phyloP scores from a whole-genome alignment of 306 rosid species.

The Chamaecrista fasciculata region DNA sequence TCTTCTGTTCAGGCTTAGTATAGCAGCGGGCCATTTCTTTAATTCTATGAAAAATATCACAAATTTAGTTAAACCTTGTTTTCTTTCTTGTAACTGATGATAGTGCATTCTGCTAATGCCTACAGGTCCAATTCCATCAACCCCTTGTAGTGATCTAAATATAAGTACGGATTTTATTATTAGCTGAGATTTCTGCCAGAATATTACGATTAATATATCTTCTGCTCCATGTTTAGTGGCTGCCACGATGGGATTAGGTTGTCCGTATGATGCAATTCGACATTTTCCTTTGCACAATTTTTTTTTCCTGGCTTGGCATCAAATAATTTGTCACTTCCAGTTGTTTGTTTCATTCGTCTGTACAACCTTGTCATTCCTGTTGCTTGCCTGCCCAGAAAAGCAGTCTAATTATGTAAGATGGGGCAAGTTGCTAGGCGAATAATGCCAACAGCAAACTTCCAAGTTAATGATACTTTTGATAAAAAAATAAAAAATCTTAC shows the following conservation, averaged over 20 bases:
- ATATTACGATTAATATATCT: not conserved
- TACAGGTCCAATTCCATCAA: not conserved
- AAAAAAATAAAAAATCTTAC: no score
- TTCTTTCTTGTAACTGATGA: constrained; percentile 2
- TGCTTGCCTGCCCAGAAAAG: constrained; percentile 14
- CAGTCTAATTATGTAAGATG: not conserved
- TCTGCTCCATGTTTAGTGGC: not conserved
- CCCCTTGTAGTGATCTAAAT: not conserved
- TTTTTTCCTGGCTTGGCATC: constrained; percentile 8
- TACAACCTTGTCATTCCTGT: constrained; percentile 6
- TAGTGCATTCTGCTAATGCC: no score
- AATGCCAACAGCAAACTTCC: not conserved
- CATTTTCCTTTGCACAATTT: not conserved
- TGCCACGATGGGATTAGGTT: not conserved
- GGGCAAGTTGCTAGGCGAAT: not conserved
- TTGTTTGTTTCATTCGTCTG: constrained; percentile 7
- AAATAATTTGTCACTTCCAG: not conserved
- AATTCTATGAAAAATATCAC: not conserved
- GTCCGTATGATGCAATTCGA: not conserved
- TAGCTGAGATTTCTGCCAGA: not conserved
- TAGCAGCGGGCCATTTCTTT: not conserved
- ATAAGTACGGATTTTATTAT: not conserved
- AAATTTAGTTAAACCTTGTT: not conserved
- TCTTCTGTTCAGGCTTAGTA: not conserved
- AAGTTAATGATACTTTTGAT: not conserved